phyloP scores from a whole-genome alignment of 2,329 filamentous ascomycete species.

The Monosporascus sp. region DNA sequence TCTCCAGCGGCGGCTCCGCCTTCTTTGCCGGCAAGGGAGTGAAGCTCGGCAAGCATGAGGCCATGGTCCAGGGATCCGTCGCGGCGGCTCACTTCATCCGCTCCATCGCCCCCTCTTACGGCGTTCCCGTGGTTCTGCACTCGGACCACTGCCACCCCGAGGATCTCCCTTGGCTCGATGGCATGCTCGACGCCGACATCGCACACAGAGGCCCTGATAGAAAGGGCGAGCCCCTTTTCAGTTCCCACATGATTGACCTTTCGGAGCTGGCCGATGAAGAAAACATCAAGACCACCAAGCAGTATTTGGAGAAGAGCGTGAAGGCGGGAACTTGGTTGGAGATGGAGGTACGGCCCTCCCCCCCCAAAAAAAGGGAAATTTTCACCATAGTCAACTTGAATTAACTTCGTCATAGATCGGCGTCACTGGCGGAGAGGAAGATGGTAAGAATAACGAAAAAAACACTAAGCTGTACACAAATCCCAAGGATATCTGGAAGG shows the following conservation, averaged over 20 bases:
- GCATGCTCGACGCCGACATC: slow-evolving; percentile 93
- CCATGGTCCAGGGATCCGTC: slow-evolving; percentile 81
- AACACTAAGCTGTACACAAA: slow-evolving; percentile 97
- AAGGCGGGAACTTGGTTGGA: slow-evolving; percentile 99
- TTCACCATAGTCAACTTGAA: neutral
- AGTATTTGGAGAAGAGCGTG: slow-evolving; percentile 89
- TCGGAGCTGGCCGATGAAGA: slow-evolving; percentile 85
- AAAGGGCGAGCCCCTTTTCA: slow-evolving; percentile 89
- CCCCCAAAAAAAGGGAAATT: no score
- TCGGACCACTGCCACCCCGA: slow-evolving; percentile 99
- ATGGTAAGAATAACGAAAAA: slow-evolving; percentile 96
- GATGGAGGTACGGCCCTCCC: slow-evolving; percentile 65
- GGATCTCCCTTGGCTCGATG: slow-evolving; percentile 95
- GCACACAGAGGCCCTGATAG: slow-evolving; percentile 73
- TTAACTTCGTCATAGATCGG: slow-evolving; percentile 57
- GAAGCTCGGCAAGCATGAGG: slow-evolving; percentile 73
- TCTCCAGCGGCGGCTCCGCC: slow-evolving; percentile 88
- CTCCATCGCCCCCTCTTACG: slow-evolving; percentile 79
- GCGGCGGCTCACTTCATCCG: slow-evolving; percentile 93
- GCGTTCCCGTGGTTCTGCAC: slow-evolving; percentile 87
- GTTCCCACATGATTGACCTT: slow-evolving; percentile 97
- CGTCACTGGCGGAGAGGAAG: slow-evolving; percentile 96
- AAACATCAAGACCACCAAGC: slow-evolving; percentile 88
- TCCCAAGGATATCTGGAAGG: slow-evolving; percentile 89
- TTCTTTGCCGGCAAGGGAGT: slow-evolving; percentile 92